Percentiles rank a stretch among this genome's conserved stretches.
phyloP scores from a whole-genome alignment of 225 moss, liverwort and hornwort species.

The Straminergon stramineum region DNA sequence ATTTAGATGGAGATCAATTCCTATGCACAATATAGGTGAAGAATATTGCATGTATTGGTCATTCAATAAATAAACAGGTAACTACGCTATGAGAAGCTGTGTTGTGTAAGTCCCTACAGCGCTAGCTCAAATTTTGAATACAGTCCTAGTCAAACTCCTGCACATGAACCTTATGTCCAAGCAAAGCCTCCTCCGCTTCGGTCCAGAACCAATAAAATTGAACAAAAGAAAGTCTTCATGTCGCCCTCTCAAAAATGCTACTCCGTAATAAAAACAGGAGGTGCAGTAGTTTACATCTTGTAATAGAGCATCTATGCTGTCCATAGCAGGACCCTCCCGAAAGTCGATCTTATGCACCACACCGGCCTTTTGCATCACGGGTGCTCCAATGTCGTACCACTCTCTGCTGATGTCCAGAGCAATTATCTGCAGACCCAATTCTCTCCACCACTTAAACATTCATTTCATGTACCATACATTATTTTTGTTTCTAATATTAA shows the following conservation, averaged over 20 bases:
- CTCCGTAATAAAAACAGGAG: background rate
- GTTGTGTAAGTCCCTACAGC: background rate
- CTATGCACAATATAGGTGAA: background rate
- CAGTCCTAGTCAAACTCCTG: background rate
- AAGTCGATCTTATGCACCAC: conserved; percentile 74
- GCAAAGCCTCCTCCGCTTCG: background rate
- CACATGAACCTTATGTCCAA: no score
- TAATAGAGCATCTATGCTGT: conserved; percentile 33
- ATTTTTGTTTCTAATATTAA: background rate
- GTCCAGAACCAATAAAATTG: background rate
- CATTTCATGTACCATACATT: background rate
- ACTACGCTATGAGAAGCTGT: background rate
- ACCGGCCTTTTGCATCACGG: conserved; percentile 52
- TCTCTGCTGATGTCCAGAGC: conserved; percentile 77
- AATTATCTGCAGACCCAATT: conserved; percentile 29
- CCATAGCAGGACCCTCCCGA: conserved; percentile 48
- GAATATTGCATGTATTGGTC: background rate
- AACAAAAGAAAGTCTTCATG: background rate
- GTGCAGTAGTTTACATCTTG: conserved; percentile 25
- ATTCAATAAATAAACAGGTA: background rate
- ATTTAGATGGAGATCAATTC: background rate
- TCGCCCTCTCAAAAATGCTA: background rate
- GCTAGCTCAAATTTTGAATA: background rate
- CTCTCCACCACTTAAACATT: background rate
- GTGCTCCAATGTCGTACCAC: conserved; percentile 55